Conservation (phyloP, 306 rosid species). For the Prunus mongolica region DNA sequence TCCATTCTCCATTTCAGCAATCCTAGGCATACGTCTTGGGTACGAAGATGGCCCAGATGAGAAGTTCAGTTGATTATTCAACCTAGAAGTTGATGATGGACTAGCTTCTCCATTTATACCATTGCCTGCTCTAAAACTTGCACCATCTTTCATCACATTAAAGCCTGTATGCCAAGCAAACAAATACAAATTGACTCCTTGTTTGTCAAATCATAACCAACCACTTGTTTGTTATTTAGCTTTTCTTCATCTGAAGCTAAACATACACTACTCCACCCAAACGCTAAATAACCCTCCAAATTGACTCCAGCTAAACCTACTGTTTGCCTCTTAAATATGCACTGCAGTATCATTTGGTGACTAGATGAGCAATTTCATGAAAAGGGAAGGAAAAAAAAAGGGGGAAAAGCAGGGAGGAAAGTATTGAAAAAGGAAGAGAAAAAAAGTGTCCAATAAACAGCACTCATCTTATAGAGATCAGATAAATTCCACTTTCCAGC, state of each 20-base stretch:
- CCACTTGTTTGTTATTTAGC: background rate
- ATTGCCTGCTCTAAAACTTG: conserved; percentile 32
- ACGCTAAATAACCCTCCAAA: background rate
- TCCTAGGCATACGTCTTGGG: conserved; percentile 46
- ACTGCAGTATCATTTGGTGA: too few relatives aligned
- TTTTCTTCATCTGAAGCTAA: background rate
- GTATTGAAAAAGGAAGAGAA: background rate
- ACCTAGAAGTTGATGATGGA: conserved; percentile 32
- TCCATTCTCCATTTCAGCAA: conserved; percentile 52
- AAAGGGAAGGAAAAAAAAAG: too few relatives aligned
- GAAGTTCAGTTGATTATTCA: conserved; percentile 32
- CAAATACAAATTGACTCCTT: background rate
- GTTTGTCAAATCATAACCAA: background rate
- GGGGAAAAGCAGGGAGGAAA: too few relatives aligned
- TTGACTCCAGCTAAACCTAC: too few relatives aligned
- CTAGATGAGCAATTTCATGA: too few relatives aligned
- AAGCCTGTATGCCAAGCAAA: conserved; percentile 33
- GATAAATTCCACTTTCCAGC: background rate
- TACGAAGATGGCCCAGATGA: conserved; percentile 42
- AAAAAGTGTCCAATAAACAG: too few relatives aligned
- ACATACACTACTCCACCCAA: background rate
- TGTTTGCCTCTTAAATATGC: too few relatives aligned
- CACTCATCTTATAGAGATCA: too few relatives aligned
- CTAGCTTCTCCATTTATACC: conserved; percentile 44
- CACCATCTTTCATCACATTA: conserved; percentile 36